Evolutionary conservation across 78 protist genomes (phyloP).

Genomic region (Salpingoeca rosetta): DNA sequence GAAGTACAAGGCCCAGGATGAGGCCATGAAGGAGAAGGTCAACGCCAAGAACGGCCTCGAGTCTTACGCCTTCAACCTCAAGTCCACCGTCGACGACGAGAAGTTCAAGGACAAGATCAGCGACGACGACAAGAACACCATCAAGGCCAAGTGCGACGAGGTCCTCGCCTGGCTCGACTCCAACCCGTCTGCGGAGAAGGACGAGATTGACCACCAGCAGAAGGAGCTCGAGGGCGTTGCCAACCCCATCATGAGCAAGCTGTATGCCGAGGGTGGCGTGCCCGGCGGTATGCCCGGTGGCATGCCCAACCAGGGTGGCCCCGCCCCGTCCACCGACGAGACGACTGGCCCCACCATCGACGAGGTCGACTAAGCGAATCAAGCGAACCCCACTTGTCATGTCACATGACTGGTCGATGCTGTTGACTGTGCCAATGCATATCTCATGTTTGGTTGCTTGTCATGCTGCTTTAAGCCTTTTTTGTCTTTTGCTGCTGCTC

Average conservation of each 20-base stretch:
- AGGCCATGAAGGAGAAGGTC: slow-evolving; percentile 25
- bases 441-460: too few relatives aligned
- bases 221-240: slow-evolving; percentile 71
- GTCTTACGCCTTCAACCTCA: slow-evolving; percentile 58
- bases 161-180: slow-evolving; percentile 36
- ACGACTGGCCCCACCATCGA: slow-evolving; percentile 6
- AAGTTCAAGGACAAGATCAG: slow-evolving; percentile 9
- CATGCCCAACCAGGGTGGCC: slow-evolving; percentile 40
- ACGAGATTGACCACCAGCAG: slow-evolving; percentile 76
- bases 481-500: too few relatives aligned
- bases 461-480: too few relatives aligned
- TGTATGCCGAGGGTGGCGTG: slow-evolving; percentile 63
- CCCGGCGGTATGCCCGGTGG: slow-evolving; percentile 66
- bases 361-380: slow-evolving; percentile 10
- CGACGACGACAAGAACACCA: slow-evolving; percentile 24
- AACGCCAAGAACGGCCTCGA: slow-evolving; percentile 76
- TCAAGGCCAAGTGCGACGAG: slow-evolving; percentile 16
- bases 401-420: too few relatives aligned
- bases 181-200: slow-evolving; percentile 26
- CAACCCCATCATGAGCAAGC: slow-evolving; percentile 81
- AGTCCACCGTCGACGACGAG: slow-evolving; percentile 9
- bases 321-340: background rate
- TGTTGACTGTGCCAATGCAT: too few relatives aligned
- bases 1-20: slow-evolving; percentile 77
- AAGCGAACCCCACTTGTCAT: too few relatives aligned